A percentile compares a stretch with the other conserved stretches of the same genome.
Conservation (phyloP, 768 basidiomycete genomes). For the Glaciozyma martinii region DNA sequence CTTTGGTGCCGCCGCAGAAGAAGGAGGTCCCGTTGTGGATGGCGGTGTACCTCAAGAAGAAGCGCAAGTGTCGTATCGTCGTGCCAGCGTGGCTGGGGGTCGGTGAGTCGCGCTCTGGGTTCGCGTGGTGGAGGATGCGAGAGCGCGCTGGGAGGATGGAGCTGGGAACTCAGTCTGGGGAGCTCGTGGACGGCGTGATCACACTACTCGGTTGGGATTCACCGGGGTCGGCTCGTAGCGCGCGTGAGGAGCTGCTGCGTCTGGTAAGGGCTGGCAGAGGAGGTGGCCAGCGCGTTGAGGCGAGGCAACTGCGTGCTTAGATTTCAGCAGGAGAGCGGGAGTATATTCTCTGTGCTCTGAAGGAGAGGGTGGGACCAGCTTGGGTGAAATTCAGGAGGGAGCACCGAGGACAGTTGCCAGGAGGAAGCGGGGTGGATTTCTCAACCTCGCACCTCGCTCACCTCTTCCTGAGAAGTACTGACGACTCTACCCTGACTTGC, state of each 20-base stretch:
- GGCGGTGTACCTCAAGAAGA: slow-evolving; percentile 83
- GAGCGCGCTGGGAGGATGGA: too few relatives aligned
- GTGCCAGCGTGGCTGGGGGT: slow-evolving; percentile 80
- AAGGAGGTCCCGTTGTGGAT: slow-evolving; percentile 90
- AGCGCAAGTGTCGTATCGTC: slow-evolving; percentile 88
- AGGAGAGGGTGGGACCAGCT: too few relatives aligned
- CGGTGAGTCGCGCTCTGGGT: slow-evolving; percentile 48
- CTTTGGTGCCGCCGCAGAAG: slow-evolving; percentile 77
- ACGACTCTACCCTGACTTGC: not conserved
- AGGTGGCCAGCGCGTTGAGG: too few relatives aligned
- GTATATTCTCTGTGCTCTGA: too few relatives aligned
- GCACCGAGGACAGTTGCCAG: too few relatives aligned
- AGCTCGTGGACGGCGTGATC: not conserved
- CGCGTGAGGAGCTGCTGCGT: too few relatives aligned
- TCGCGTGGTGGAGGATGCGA: not conserved
- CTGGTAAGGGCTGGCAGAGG: too few relatives aligned
- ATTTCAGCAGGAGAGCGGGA: not conserved
- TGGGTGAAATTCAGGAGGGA: too few relatives aligned
- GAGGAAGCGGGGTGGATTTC: not conserved
- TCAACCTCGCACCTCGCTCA: not conserved
- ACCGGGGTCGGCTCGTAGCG: too few relatives aligned
- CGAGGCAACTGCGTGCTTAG: too few relatives aligned
- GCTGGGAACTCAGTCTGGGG: too few relatives aligned
- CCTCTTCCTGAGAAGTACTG: not conserved
- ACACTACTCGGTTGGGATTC: too few relatives aligned